Base-by-base conservation (phyloP, 345 rosid species). In the Linum lewisii region DNA sequence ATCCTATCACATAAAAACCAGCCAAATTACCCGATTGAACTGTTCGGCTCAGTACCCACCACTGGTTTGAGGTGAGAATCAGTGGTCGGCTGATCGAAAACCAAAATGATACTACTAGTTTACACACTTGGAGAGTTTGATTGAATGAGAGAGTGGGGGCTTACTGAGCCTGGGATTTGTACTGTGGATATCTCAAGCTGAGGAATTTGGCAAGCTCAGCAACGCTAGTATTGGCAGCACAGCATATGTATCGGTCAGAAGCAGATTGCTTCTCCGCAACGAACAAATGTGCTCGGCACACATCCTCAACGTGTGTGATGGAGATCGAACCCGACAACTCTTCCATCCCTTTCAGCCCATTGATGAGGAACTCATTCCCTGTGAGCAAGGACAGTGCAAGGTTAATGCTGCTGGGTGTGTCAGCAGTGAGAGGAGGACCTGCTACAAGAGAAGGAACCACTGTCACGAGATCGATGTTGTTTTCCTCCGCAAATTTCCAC, bases 301-400 rank as follows among this genome's bases (percentile, higher is more conserved):
- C 82, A 42, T 92, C 97, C 57, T 79, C 84, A 14, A 92, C 98
- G 47, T 93, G 97, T 7, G 82, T 21, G 5, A 86, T 63, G 36
- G 95, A 84, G 72, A 92, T 72, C 0, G 94, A 92, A 21, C 99
- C 97, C 14, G 95, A 86, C 68, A 82, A 66, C 85, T 82, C 80
- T 63, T 92, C 95, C 97, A 89, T 86, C 0, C 87, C 97, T 56
- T 83, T 86, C 72, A 92, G 54, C 4, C 57, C 89, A 14, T 59
- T 78, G 55, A 82, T 50, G 51, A 79, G 60, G 76, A 82, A 77
- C 51, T 84, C 84, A 1, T 84, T 74, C 37, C 96, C 91, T 37
- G 91, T 84, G 24, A 93, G 69, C 61, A 81, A 63, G 32, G 89
- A 73, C 64, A 75, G 71, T 3, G 85, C 74, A 5, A 92, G 86